Conservation (phyloP, 768 basidiomycete species). For the Russula vinacea region DNA sequence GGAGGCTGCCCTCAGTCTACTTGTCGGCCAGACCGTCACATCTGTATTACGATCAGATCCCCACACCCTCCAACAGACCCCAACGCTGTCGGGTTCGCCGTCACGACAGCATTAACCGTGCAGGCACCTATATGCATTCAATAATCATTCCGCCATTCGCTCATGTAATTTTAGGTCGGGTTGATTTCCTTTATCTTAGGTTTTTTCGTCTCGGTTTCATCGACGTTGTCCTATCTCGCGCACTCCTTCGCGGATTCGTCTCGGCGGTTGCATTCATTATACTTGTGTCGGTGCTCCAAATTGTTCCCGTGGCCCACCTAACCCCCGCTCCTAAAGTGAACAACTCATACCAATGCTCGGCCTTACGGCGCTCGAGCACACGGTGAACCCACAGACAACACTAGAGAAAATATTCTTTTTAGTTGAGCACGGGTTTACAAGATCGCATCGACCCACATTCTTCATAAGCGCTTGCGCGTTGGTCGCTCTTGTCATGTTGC, state of each 20-base stretch:
- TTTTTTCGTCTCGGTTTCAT: conserved; percentile 88
- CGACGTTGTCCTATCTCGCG: conserved; percentile 88
- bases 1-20: conserved; percentile 82
- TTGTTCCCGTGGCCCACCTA: not conserved
- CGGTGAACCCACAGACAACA: conserved; percentile 60
- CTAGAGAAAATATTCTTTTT: conserved; percentile 79
- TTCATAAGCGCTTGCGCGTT: conserved; percentile 73
- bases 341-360: conserved; percentile 92
- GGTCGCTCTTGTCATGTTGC: conserved; percentile 56
- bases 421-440: conserved; percentile 50
- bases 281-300: conserved; percentile 56
- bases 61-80: conserved; percentile 38
- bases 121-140: conserved; percentile 50
- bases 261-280: conserved; percentile 84
- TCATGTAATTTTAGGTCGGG: conserved; percentile 54
- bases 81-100: conserved; percentile 57
- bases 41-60: conserved; percentile 50
- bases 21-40: conserved; percentile 82
- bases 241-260: conserved; percentile 83
- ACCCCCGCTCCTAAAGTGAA: conserved; percentile 47
- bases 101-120: conserved; percentile 78
- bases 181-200: conserved; percentile 83
- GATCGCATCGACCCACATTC: conserved; percentile 65
- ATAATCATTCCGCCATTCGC: not conserved
- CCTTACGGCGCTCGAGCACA: conserved; percentile 52